Conservation (phyloP, 1,139 yeast genomes). For the Sugiyamaella paludigena region DNA sequence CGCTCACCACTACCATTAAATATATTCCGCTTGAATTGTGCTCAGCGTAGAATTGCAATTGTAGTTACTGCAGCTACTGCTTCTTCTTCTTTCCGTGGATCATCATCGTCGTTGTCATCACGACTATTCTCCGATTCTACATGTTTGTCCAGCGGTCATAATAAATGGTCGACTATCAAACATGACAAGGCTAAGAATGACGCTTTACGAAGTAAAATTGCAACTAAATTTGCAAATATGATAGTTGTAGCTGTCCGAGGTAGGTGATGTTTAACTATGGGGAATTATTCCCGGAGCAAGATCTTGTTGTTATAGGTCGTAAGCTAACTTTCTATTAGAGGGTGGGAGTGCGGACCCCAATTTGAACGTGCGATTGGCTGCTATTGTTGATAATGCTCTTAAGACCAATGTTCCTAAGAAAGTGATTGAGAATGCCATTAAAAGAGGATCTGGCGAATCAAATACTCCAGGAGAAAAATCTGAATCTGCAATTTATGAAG, state of each 20-base stretch:
- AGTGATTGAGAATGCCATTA: constrained; percentile 81
- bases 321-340: constrained; percentile 12
- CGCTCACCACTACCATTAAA: no score
- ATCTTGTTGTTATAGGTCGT: not conserved
- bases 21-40: no score
- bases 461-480: constrained; percentile 41
- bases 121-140: constrained; percentile 4
- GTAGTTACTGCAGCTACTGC: not conserved
- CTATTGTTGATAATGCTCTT: constrained; percentile 76
- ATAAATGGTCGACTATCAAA: constrained; percentile 92
- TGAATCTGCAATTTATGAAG: constrained; percentile 66
- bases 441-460: constrained; percentile 70
- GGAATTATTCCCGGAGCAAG: constrained; percentile 19
- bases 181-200: constrained; percentile 95
- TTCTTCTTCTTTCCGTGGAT: no score
- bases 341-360: constrained; percentile 61
- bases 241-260: constrained; percentile 68
- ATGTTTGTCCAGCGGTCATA: constrained; percentile 57
- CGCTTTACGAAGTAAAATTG: constrained; percentile 66
- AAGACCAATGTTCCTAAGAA: constrained; percentile 77
- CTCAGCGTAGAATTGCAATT: no score
- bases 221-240: constrained; percentile 68
- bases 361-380: constrained; percentile 64
- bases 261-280: no score
- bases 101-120: not conserved